These are phyloP conservation scores for Cairneyella variabilis DNA, from an alignment of 495 filamentous ascomycete genomes.

Conservation along the genomic window DNA sequence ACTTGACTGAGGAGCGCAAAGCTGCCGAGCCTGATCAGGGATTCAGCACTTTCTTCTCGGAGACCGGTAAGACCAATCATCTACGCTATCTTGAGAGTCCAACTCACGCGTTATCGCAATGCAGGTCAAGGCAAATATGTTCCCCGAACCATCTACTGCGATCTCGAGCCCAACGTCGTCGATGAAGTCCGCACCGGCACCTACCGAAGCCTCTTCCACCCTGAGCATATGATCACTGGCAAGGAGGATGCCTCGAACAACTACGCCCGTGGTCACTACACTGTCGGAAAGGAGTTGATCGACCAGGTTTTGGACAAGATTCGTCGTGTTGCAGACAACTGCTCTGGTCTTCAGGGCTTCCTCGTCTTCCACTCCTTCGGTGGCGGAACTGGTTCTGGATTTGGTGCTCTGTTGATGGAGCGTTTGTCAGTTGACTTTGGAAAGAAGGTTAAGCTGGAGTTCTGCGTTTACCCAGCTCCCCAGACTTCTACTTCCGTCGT, in stretches of 20 bases:
- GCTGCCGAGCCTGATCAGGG: constrained; percentile 87
- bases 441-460: constrained; percentile 99
- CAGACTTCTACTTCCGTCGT: constrained; percentile 96
- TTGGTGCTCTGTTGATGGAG: constrained; percentile 97
- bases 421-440: constrained; percentile 96
- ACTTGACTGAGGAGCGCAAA: constrained; percentile 97
- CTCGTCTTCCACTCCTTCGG: constrained; percentile 99
- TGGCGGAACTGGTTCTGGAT: constrained; percentile 97
- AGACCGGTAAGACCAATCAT: constrained; percentile 74
- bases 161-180: constrained; percentile 99
- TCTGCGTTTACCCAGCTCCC: constrained; percentile 96
- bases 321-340: constrained; percentile 92
- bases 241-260: constrained; percentile 99
- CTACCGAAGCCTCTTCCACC: constrained; percentile 96
- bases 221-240: constrained; percentile 97
- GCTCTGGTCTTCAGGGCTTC: constrained; percentile 96
- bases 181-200: constrained; percentile 98
- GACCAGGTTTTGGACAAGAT: constrained; percentile 96
- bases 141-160: constrained; percentile 97
- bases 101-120: constrained; percentile 6
- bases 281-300: constrained; percentile 97
- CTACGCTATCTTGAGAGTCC: neutral
- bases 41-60: constrained; percentile 99
- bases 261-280: constrained; percentile 98
- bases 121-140: constrained; percentile 95